phyloP scores from a whole-genome alignment of 2,329 filamentous ascomycete species.

The Plectosphaerella sp. region DNA sequence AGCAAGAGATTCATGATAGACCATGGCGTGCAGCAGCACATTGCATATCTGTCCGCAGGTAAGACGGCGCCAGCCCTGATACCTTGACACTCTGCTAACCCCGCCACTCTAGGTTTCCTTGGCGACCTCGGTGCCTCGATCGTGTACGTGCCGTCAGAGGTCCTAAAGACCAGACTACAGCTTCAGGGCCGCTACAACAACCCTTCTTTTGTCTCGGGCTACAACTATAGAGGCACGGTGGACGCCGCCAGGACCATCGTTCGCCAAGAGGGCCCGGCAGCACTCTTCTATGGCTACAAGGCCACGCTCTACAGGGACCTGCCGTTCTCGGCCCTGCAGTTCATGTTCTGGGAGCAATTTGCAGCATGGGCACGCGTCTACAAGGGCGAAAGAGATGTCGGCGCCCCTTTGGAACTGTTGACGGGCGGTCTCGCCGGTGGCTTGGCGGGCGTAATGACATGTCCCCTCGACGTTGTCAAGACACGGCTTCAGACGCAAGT shows the following conservation, averaged over 20 bases:
- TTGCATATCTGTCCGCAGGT: constrained; percentile 86
- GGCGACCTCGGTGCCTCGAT: constrained; percentile 90
- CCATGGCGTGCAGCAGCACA: constrained; percentile 70
- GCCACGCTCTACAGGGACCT: constrained; percentile 92
- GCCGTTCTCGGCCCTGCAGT: constrained; percentile 93
- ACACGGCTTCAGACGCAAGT: constrained; percentile 94
- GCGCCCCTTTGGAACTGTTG: constrained; percentile 76
- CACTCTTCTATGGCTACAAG: constrained; percentile 95
- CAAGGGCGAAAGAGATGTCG: constrained; percentile 78
- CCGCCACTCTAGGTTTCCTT: constrained; percentile 64
- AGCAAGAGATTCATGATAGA: constrained; percentile 90
- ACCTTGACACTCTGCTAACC: neutral
- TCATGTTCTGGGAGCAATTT: constrained; percentile 97
- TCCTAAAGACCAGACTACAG: constrained; percentile 94
- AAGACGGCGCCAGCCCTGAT: constrained; percentile 16
- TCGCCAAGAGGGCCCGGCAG: constrained; percentile 73
- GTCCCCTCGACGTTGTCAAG: constrained; percentile 95
- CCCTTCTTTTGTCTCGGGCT: constrained; percentile 86
- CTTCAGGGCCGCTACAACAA: constrained; percentile 95
- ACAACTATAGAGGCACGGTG: constrained; percentile 85
- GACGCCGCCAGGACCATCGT: constrained; percentile 86
- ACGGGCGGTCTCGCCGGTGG: constrained; percentile 89
- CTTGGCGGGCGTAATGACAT: constrained; percentile 89
- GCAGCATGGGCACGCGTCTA: constrained; percentile 75
- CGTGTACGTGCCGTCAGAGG: constrained; percentile 94